Conservation (phyloP, 1,139 yeast species). For the Suhomyces panamericanus region DNA sequence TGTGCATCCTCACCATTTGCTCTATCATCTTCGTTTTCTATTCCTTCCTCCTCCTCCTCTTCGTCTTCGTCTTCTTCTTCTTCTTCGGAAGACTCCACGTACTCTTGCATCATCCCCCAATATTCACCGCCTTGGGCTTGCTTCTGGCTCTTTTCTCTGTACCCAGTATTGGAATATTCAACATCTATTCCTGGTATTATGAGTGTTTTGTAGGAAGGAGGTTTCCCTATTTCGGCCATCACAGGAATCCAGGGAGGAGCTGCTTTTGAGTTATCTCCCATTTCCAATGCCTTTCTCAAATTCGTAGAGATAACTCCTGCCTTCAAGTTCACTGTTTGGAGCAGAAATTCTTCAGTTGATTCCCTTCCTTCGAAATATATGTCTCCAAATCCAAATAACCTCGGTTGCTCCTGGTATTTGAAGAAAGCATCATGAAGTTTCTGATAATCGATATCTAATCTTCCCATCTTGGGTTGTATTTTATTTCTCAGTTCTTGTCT, state of each 20-base stretch:
- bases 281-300: conserved; percentile 67
- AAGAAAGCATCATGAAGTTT: conserved; percentile 86
- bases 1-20: not conserved
- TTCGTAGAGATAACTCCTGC: conserved; percentile 71
- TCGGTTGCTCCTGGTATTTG: conserved; percentile 75
- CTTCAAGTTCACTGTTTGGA: conserved; percentile 39
- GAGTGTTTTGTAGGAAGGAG: conserved; percentile 77
- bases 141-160: conserved; percentile 24
- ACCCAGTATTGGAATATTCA: conserved; percentile 42
- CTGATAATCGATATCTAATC: conserved; percentile 82
- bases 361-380: conserved; percentile 80
- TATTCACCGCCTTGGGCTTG: conserved; percentile 30
- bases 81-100: conserved; percentile 37
- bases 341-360: conserved; percentile 42
- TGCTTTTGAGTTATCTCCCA: conserved; percentile 49
- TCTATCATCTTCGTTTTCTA: conserved; percentile 3
- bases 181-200: conserved; percentile 56
- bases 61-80: conserved; percentile 35
- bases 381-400: conserved; percentile 69
- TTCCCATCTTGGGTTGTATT: conserved; percentile 89
- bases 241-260: conserved; percentile 82
- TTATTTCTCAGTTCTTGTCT: conserved; percentile 79
- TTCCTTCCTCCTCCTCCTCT: conserved; percentile 19
- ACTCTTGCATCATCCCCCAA: conserved; percentile 46
- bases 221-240: conserved; percentile 76